These are phyloP conservation scores for Camellia lanceoleosa DNA, from an alignment of 148 eudicot genomes.

Conservation along the genomic window DNA sequence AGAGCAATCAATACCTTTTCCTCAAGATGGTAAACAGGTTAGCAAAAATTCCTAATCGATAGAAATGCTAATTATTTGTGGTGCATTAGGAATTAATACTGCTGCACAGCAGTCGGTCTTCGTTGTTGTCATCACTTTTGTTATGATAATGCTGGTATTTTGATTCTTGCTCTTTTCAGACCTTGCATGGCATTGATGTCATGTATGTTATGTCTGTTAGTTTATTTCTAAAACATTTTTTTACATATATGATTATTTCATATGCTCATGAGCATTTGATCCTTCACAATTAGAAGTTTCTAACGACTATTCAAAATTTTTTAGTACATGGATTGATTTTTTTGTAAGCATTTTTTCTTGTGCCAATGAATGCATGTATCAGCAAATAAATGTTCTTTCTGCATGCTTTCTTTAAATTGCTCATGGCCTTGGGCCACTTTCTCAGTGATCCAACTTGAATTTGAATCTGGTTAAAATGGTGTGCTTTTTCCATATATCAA, in stretches of 20 bases:
- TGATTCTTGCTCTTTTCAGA: not conserved
- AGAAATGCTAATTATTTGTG: not conserved
- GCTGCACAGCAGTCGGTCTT: not conserved
- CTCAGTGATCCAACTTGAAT: no score
- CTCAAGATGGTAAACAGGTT: constrained; percentile 94
- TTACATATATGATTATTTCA: no score
- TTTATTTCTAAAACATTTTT: no score
- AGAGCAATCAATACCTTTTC: constrained; percentile 88
- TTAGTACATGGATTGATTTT: not conserved
- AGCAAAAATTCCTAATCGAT: constrained; percentile 14
- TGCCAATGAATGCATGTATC: not conserved
- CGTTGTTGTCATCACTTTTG: not conserved
- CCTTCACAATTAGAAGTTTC: not conserved
- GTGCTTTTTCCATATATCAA: not conserved
- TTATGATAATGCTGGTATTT: not conserved
- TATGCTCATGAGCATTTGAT: no score
- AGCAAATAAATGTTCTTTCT: not conserved
- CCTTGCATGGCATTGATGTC: not conserved
- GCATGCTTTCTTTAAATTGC: not conserved
- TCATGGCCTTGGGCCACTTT: not conserved
- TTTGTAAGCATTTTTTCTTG: not conserved
- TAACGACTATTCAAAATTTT: not conserved
- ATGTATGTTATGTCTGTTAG: no score
- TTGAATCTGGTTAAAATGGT: no score
- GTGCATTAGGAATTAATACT: not conserved